phyloP scores from a whole-genome alignment of 2,329 filamentous ascomycete species.

The Myriosclerotinia scirpicola region DNA sequence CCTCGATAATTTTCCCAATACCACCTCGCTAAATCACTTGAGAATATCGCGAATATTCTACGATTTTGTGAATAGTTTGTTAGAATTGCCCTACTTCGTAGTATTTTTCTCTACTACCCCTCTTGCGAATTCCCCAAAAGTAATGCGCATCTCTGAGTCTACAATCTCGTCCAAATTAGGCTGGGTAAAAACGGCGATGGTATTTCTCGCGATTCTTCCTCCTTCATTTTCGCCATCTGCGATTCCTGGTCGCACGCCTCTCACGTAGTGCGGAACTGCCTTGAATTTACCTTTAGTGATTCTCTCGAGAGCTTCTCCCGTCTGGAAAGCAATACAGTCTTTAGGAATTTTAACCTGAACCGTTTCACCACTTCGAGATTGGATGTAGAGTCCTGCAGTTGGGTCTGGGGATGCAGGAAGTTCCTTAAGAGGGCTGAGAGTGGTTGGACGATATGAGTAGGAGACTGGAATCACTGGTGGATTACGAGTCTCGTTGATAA shows the following conservation, averaged over 20 bases:
- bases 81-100: constrained; percentile 31
- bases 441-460: constrained; percentile 38
- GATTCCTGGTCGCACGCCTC: constrained; percentile 63
- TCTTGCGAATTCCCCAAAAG: constrained; percentile 73
- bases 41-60: background rate
- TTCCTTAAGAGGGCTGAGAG: constrained; percentile 61
- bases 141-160: constrained; percentile 64
- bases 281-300: constrained; percentile 91
- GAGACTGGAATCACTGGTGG: constrained; percentile 40
- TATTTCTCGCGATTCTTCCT: constrained; percentile 72
- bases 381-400: constrained; percentile 88
- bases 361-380: constrained; percentile 74
- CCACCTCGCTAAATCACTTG: constrained; percentile 14
- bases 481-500: constrained; percentile 71
- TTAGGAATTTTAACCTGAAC: constrained; percentile 91
- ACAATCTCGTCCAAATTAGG: constrained; percentile 83
- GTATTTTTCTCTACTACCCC: constrained; percentile 42
- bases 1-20: background rate
- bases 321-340: constrained; percentile 94
- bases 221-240: constrained; percentile 43
- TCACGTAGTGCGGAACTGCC: constrained; percentile 94
- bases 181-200: constrained; percentile 94
- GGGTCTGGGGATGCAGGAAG: constrained; percentile 77
- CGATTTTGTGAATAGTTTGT: background rate
- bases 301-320: constrained; percentile 83